phyloP scores from a whole-genome alignment of 805 yeast species.

The Zygotorulaspora danielsina region DNA sequence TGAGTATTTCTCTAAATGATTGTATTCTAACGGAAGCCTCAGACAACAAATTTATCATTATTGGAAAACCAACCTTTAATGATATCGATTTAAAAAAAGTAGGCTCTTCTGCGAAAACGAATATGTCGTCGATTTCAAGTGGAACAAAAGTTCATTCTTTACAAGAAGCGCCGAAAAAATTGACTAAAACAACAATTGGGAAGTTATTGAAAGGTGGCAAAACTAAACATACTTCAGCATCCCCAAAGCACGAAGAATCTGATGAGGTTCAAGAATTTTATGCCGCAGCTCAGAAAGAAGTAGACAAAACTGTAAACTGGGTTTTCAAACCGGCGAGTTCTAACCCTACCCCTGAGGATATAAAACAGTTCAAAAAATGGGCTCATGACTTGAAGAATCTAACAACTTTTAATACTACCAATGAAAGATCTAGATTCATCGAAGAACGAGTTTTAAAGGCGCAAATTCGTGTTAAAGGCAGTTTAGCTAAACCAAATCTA shows the following conservation, averaged over 20 bases:
- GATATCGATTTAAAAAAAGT: constrained; percentile 19
- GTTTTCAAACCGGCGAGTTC: constrained; percentile 26
- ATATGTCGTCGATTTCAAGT: constrained; percentile 19
- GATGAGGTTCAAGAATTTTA: constrained; percentile 13
- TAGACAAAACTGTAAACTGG: constrained; percentile 25
- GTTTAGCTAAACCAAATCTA: constrained; percentile 2
- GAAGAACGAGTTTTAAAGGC: constrained; percentile 35
- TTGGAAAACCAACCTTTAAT: constrained; percentile 33
- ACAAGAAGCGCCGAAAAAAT: constrained; percentile 18
- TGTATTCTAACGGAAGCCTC: constrained; percentile 33
- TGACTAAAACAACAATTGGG: constrained; percentile 20
- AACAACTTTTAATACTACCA: constrained; percentile 43
- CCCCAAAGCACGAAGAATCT: constrained; percentile 6
- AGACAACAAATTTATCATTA: constrained; percentile 40
- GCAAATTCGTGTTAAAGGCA: constrained; percentile 13
- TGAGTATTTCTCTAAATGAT: constrained; percentile 40
- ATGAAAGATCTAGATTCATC: constrained; percentile 47
- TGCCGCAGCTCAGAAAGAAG: constrained; percentile 15
- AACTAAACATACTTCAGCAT: constrained; percentile 5
- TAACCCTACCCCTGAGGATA: constrained; percentile 42
- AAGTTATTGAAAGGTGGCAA: constrained; percentile 22
- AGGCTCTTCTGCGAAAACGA: constrained; percentile 26
- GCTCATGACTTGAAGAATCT: constrained; percentile 50
- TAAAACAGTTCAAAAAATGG: constrained; percentile 49
- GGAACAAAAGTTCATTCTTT: constrained; percentile 7